Conservation (phyloP, 306 rosid genomes). For the Pyrus communis region DNA sequence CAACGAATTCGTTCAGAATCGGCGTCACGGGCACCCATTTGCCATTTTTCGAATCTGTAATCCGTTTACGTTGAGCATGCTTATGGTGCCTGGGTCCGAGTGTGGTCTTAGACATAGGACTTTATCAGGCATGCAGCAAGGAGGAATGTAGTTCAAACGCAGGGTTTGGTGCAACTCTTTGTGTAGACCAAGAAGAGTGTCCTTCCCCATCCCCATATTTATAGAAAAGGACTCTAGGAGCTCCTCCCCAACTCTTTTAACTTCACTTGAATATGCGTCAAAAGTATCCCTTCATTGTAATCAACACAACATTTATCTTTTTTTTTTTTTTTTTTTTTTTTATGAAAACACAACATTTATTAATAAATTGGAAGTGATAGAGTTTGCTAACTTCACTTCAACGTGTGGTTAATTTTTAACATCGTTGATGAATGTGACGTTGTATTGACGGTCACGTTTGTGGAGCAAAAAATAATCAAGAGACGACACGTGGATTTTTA, state of each 20-base stretch:
- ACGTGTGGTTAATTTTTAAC: too few species aligned
- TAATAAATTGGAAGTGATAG: too few species aligned
- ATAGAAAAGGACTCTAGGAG: slow-evolving; percentile 17
- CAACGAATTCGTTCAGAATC: slow-evolving; percentile 23
- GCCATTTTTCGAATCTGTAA: slow-evolving; percentile 33
- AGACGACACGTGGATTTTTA: too few species aligned
- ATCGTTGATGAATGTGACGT: too few species aligned
- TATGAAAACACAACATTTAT: too few species aligned
- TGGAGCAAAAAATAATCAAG: too few species aligned
- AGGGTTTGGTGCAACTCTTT: slow-evolving; percentile 13
- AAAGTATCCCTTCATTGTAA: slow-evolving; percentile 20
- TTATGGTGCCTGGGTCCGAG: slow-evolving; percentile 34
- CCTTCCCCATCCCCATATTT: slow-evolving; percentile 27
- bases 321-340: too few species aligned
- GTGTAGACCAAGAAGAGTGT: slow-evolving; percentile 23
- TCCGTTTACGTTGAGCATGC: slow-evolving; percentile 23
- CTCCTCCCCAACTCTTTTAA: slow-evolving; percentile 20
- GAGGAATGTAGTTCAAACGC: slow-evolving; percentile 30
- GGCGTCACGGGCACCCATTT: slow-evolving; percentile 28
- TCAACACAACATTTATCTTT: not conserved
- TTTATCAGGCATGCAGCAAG: slow-evolving; percentile 30
- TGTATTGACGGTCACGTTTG: too few species aligned
- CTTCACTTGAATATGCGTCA: slow-evolving; percentile 28
- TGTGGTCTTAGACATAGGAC: slow-evolving; percentile 36
- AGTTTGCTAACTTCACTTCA: too few species aligned